These are phyloP conservation scores for Viridothelium virens DNA, from an alignment of 495 filamentous ascomycete genomes.

Conservation along the genomic window DNA sequence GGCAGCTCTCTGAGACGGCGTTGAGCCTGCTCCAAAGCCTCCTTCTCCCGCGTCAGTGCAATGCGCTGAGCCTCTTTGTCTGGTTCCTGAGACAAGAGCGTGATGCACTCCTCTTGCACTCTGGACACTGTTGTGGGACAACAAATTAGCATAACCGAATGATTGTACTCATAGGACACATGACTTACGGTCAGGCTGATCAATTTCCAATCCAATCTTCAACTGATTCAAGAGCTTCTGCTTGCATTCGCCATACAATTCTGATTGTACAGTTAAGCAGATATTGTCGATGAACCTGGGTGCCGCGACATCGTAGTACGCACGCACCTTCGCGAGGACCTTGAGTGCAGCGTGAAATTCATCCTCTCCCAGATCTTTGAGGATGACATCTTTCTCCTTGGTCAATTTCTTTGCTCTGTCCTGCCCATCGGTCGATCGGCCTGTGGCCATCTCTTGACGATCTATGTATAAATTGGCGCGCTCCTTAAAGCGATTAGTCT, in stretches of 20 bases:
- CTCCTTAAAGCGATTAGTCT: background rate
- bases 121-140: background rate
- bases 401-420: constrained; percentile 12
- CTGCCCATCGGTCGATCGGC: constrained; percentile 12
- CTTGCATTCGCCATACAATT: constrained; percentile 42
- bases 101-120: constrained; percentile 37
- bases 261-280: constrained; percentile 40
- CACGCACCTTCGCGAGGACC: constrained; percentile 44
- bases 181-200: constrained; percentile 34
- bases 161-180: background rate
- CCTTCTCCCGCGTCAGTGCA: constrained; percentile 38
- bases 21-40: constrained; percentile 42
- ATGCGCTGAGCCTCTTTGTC: constrained; percentile 38
- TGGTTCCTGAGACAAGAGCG: constrained; percentile 47
- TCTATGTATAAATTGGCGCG: constrained; percentile 4
- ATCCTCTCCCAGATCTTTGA: constrained; percentile 39
- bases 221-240: constrained; percentile 34
- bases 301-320: constrained; percentile 49
- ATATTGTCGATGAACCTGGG: constrained; percentile 44
- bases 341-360: constrained; percentile 40
- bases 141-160: background rate
- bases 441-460: constrained; percentile 3
- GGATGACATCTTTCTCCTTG: constrained; percentile 15
- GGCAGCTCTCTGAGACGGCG: constrained; percentile 33
- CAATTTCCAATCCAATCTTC: constrained; percentile 23